A percentile compares a stretch with the other conserved stretches of the same genome.
phyloP scores from a whole-genome alignment of 768 basidiomycete species.

The Steccherinum ochraceum region DNA sequence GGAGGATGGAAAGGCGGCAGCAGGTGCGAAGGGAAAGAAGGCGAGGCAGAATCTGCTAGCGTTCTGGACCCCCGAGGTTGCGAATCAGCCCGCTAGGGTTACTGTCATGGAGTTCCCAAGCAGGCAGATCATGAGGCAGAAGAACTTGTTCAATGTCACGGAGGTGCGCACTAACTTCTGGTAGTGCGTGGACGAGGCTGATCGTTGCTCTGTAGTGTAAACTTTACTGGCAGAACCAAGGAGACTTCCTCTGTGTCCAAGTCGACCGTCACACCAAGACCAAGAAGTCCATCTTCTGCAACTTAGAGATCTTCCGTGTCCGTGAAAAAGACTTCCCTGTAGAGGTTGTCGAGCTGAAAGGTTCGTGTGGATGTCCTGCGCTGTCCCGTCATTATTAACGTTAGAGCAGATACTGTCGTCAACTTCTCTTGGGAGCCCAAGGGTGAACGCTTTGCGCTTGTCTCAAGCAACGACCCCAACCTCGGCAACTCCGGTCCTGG shows the following conservation, averaged over 20 bases:
- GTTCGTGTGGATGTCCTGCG: conserved; percentile 43
- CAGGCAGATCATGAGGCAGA: conserved; percentile 78
- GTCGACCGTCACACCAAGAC: conserved; percentile 99
- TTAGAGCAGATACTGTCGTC: conserved; percentile 85
- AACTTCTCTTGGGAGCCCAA: conserved; percentile 99
- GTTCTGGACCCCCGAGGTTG: conserved; percentile 97
- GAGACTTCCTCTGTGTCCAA: conserved; percentile 97
- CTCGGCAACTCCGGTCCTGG: conserved; percentile 86
- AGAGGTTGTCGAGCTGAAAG: conserved; percentile 96
- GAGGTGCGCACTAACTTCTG: conserved; percentile 53
- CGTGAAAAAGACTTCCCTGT: conserved; percentile 98
- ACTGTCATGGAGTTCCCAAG: conserved; percentile 88
- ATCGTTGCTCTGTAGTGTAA: conserved; percentile 62
- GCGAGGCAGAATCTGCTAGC: conserved; percentile 86
- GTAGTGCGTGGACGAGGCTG: neutral
- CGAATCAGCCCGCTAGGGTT: conserved; percentile 94
- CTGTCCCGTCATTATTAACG: conserved; percentile 1
- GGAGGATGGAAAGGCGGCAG: conserved; percentile 47
- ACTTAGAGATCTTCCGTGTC: conserved; percentile 95
- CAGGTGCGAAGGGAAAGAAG: conserved; percentile 52
- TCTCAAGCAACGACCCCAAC: conserved; percentile 91
- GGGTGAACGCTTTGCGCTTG: conserved; percentile 92
- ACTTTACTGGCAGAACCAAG: conserved; percentile 97
- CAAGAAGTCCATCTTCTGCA: conserved; percentile 97
- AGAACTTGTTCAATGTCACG: conserved; percentile 96